Base-by-base conservation (phyloP, 2,329 filamentous ascomycete genomes). In the Neonectria coccinea region DNA sequence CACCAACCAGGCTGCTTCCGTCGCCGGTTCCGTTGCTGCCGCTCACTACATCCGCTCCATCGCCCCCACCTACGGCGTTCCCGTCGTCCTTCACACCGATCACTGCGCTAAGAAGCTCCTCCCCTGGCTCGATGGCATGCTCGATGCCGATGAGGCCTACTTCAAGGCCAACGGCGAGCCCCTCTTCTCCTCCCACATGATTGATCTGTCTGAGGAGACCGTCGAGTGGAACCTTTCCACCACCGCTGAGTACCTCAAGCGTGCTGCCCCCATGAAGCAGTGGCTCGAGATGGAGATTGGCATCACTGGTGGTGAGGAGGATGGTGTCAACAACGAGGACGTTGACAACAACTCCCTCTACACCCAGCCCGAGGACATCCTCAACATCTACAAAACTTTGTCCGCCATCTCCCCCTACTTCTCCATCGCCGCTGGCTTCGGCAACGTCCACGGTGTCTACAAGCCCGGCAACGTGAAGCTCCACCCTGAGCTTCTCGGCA, bases 41-140 rank as follows among this genome's bases (percentile, higher is more conserved):
- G 96, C 96, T 74, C 92, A 97, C 85, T 98, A 93, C 86, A 93
- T 97, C 84, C 93, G 94, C 78, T 85, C 92, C 73, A 84, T 98
- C 76, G 93, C 96, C 56, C 93, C 95, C 66, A 74, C 88, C 74
- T 99, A 99, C 83, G 93, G 91, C 74, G 85, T 98, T 72, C 95
- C 95, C 76, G 93, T 97, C 74, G 86, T 98, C 75, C 90, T 98
- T 65, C 94, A 97, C 89, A 97, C 95, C 79, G 96, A 99, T 82
- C 96, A 98, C 87, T 97, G 95, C 84, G 95, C 96, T 79, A 98
- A 98, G 92, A 98, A 98, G 91, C 93, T 98, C 65, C 90, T 98
- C 62, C 96, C 96, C 68, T 98, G 95, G 95, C 86, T 98, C 79
- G 94, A 97, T 78, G 94, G 94, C 80, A 94, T 97, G 90, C 83